phyloP scores from a whole-genome alignment of 108 stramenopile genomes.

The Skeletonema costatum region DNA sequence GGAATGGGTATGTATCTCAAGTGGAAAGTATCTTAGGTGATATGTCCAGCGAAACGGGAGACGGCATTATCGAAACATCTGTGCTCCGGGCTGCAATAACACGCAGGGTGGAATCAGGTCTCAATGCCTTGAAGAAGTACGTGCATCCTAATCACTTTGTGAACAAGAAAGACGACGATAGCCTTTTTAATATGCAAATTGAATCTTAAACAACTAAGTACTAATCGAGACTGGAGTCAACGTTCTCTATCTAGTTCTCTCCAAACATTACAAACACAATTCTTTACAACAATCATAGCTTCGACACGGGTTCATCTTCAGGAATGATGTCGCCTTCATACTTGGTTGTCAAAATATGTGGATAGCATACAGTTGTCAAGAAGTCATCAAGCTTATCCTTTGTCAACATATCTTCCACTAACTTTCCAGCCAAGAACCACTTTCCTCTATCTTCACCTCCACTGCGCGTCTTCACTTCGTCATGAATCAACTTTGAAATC shows the following conservation, averaged over 20 bases:
- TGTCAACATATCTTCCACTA: constrained; percentile 85
- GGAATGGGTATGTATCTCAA: constrained; percentile 24
- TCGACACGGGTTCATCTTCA: constrained; percentile 44
- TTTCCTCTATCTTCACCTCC: constrained; percentile 60
- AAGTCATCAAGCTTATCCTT: constrained; percentile 83
- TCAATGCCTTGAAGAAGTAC: constrained; percentile 21
- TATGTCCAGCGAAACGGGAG: constrained; percentile 1
- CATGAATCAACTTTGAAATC: constrained; percentile 61
- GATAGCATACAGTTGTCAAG: constrained; percentile 85
- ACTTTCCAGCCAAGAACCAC: constrained; percentile 81
- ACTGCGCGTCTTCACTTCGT: constrained; percentile 59
- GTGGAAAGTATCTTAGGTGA: constrained; percentile 25
- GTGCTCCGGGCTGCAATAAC: constrained; percentile 37
- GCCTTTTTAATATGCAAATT: not conserved
- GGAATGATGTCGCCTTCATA: constrained; percentile 61
- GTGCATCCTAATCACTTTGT: constrained; percentile 38
- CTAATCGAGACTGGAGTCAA: not conserved
- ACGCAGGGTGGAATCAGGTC: constrained; percentile 36
- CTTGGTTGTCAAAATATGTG: constrained; percentile 77
- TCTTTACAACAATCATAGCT: constrained; percentile 13
- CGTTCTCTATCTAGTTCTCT: not conserved
- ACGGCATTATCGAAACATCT: constrained; percentile 21
- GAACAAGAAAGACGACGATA: constrained; percentile 10
- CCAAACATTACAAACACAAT: not conserved
- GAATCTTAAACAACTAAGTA: not conserved